These are phyloP conservation scores for Rhododendron simsii DNA, from an alignment of 148 eudicot genomes.

Conservation along the genomic window DNA sequence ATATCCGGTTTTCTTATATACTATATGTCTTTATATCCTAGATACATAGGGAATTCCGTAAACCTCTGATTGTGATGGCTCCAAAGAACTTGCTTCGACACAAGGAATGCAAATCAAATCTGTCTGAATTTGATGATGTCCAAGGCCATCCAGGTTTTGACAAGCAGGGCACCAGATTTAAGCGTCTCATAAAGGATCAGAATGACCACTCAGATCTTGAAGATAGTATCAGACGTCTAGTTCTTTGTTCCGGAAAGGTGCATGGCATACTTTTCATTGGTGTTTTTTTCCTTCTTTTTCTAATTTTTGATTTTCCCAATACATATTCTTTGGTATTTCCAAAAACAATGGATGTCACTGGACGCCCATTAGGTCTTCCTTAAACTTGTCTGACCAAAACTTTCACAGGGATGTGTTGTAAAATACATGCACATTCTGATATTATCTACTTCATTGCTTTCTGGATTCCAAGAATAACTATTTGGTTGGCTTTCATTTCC, in stretches of 20 bases:
- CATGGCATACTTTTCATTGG: neutral
- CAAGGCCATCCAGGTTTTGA: slow-evolving; percentile 88
- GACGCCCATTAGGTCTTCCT: neutral
- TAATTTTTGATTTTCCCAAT: neutral
- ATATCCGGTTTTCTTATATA: slow-evolving; percentile 7
- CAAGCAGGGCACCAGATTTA: slow-evolving; percentile 89
- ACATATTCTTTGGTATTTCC: neutral
- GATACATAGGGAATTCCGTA: slow-evolving; percentile 91
- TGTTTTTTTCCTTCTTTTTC: neutral
- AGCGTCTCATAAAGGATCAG: slow-evolving; percentile 88
- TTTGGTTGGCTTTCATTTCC: neutral
- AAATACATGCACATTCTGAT: neutral
- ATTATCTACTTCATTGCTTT: neutral
- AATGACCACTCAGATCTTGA: slow-evolving; percentile 75
- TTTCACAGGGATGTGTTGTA: neutral
- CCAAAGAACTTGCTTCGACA: slow-evolving; percentile 96
- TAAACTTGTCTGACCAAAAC: neutral
- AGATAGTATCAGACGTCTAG: slow-evolving; percentile 75
- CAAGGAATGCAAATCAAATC: slow-evolving; percentile 89
- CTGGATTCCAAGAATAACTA: neutral
- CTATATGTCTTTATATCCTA: slow-evolving; percentile 21
- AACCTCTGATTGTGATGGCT: slow-evolving; percentile 87
- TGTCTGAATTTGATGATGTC: slow-evolving; percentile 95
- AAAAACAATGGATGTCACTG: neutral
- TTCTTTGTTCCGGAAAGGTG: slow-evolving; percentile 97